These are phyloP conservation scores for Gentiana straminea DNA, from an alignment of 257 asterid species.

Conservation along the genomic window DNA sequence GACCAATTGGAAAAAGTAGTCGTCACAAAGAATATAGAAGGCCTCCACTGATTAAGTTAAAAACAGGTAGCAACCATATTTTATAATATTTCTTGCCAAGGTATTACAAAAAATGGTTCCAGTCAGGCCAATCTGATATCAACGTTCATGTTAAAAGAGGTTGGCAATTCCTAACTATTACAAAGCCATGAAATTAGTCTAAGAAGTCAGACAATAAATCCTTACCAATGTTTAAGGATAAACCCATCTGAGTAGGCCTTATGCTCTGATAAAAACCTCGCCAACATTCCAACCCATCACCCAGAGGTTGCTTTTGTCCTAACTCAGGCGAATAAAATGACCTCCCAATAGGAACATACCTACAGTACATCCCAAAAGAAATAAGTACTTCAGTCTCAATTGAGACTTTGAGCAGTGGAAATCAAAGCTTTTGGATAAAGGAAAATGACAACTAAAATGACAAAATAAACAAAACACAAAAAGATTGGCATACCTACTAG, in stretches of 20 bases:
- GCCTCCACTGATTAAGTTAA: no score
- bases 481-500: slow-evolving; percentile 30
- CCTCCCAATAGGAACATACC: slow-evolving; percentile 71
- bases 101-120: neutral
- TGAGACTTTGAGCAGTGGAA: neutral
- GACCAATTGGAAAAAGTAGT: neutral
- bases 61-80: neutral
- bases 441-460: neutral
- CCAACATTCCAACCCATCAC: slow-evolving; percentile 97
- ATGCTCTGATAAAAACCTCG: slow-evolving; percentile 97
- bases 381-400: neutral
- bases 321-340: slow-evolving; percentile 78
- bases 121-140: neutral
- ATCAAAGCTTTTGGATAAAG: neutral
- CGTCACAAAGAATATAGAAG: neutral
- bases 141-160: neutral
- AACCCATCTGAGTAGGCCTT: slow-evolving; percentile 97
- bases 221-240: slow-evolving; percentile 80
- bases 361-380: slow-evolving; percentile 11
- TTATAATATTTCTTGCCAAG: neutral
- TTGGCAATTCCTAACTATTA: neutral
- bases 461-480: no score
- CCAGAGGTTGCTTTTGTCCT: slow-evolving; percentile 75
- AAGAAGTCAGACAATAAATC: no score
- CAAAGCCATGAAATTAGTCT: neutral